Evolutionary conservation across 768 basidiomycete species (phyloP), one percentile per base, ranked within the genome.

Genomic region (Solioccasus polychromus): DNA sequence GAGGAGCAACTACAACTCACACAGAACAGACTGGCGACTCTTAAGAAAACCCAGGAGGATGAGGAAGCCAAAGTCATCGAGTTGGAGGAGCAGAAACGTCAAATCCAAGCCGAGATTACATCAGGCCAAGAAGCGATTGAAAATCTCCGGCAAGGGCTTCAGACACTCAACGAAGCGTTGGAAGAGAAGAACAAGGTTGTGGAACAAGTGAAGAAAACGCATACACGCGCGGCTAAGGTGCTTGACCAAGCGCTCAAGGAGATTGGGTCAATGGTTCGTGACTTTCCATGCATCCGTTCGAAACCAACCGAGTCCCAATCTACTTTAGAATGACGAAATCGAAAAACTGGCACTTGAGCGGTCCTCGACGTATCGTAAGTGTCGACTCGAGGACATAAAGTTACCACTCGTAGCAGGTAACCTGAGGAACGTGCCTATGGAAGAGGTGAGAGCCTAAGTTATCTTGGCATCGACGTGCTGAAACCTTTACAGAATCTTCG

Each of bases 231-330:
- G 3, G 74, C 79, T 9, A 91, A 85, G 59, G 77, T 76, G 0
- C 75, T 96, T 32, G 95, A 99, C 57, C 85, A 88, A 54, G 85
- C 85, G 1, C 61, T 93, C 55, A 97, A 97, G 66, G 94, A 98
- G 61, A 92, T 98, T 39, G 82, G 86, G 7, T 68, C 72, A 14
- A 85, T 83, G 72, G 93, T 85, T 45, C 55, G 78, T 40, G 23
- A 11, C 57, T 55, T 48, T 45, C 19, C 35, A 18, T 28, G 2
- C 23, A 34, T 45, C 68, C 67, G 66, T 68, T 45, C 39, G 17
- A 48, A 8, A 17, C 14, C 19, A 24, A 45, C 58, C 40, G 48
- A 44, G 4, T 17, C 23, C 10, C 40, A 48, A 39, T 12, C 29
- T 8, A 22, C 6, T 10, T 36, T 32, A 85, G 84, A 88, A 88